A percentile compares a stretch with the other conserved stretches of the same genome.
These are phyloP conservation scores for Ophiostoma tasmaniense DNA, from an alignment of 2,329 filamentous ascomycete species.

Conservation along the genomic window DNA sequence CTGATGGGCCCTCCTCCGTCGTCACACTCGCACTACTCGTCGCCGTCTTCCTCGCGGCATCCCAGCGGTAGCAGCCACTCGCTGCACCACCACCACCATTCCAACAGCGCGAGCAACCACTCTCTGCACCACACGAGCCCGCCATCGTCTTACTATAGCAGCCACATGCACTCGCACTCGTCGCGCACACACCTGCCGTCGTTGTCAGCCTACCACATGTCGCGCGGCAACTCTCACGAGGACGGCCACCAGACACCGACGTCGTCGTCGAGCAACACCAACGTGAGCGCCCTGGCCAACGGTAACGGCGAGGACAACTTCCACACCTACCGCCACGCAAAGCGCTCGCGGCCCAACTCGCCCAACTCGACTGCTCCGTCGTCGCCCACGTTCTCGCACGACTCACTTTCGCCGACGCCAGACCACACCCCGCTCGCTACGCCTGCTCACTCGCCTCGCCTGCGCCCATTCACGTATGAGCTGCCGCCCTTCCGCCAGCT, in stretches of 20 bases:
- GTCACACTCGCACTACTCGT: slow-evolving; percentile 35
- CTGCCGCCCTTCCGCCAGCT: slow-evolving; percentile 73
- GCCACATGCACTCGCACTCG: slow-evolving; percentile 36
- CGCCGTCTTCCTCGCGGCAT: slow-evolving; percentile 40
- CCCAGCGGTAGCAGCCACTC: slow-evolving; percentile 39
- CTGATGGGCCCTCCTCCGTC: slow-evolving; percentile 33
- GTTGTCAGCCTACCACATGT: slow-evolving; percentile 88
- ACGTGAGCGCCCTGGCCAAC: not conserved
- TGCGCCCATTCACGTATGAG: slow-evolving; percentile 70
- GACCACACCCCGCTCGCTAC: slow-evolving; percentile 98
- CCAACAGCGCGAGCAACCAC: slow-evolving; percentile 2
- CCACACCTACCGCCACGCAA: slow-evolving; percentile 61
- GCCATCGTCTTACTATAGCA: slow-evolving; percentile 37
- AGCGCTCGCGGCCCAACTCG: slow-evolving; percentile 86
- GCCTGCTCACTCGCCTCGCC: slow-evolving; percentile 84
- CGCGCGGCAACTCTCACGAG: slow-evolving; percentile 74
- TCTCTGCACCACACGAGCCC: slow-evolving; percentile 16
- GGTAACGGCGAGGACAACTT: slow-evolving; percentile 66
- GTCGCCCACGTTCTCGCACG: slow-evolving; percentile 92
- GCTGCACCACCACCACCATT: slow-evolving; percentile 25
- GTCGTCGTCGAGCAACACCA: slow-evolving; percentile 7
- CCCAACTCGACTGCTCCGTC: slow-evolving; percentile 93
- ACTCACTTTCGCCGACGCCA: slow-evolving; percentile 88
- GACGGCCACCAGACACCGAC: slow-evolving; percentile 32
- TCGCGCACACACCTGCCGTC: slow-evolving; percentile 60